These are phyloP conservation scores for Aspergillus biplanus DNA, from an alignment of 495 filamentous ascomycete genomes.

Conservation along the genomic window DNA sequence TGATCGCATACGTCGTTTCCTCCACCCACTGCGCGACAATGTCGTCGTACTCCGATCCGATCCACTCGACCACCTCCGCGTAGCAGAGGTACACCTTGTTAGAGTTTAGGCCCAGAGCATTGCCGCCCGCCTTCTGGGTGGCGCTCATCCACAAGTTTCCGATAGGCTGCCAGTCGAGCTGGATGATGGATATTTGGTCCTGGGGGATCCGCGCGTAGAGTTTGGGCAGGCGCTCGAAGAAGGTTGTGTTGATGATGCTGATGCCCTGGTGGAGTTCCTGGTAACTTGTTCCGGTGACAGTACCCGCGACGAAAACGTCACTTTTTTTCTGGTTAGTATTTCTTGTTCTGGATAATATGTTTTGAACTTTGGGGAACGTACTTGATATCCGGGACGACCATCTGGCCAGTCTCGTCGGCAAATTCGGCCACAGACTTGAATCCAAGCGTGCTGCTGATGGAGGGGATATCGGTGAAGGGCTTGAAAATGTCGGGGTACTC, in stretches of 20 bases:
- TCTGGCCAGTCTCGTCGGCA: constrained; percentile 31
- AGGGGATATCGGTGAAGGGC: constrained; percentile 41
- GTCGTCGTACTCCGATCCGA: constrained; percentile 35
- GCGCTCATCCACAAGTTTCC: constrained; percentile 43
- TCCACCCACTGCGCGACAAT: constrained; percentile 37
- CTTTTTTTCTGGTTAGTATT: constrained; percentile 16
- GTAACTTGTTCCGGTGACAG: constrained; percentile 38
- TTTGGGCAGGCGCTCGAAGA: constrained; percentile 38
- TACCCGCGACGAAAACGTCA: constrained; percentile 42
- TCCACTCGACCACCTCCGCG: constrained; percentile 46
- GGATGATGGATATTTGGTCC: constrained; percentile 39
- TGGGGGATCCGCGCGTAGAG: constrained; percentile 34
- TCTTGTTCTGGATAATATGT: neutral
- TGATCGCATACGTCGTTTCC: constrained; percentile 39
- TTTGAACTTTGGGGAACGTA: constrained; percentile 13
- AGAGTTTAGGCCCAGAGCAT: constrained; percentile 46
- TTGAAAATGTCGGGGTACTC: constrained; percentile 39
- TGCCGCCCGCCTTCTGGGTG: constrained; percentile 37
- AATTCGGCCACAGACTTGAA: constrained; percentile 43
- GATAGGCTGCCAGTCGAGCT: constrained; percentile 52
- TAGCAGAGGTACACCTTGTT: constrained; percentile 41
- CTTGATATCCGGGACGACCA: constrained; percentile 36
- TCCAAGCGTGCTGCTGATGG: constrained; percentile 35
- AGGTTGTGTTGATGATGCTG: constrained; percentile 43
- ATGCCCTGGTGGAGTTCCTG: constrained; percentile 33